Evolutionary conservation across 148 eudicot species (phyloP).

Genomic region (Talinum fruticosum): DNA sequence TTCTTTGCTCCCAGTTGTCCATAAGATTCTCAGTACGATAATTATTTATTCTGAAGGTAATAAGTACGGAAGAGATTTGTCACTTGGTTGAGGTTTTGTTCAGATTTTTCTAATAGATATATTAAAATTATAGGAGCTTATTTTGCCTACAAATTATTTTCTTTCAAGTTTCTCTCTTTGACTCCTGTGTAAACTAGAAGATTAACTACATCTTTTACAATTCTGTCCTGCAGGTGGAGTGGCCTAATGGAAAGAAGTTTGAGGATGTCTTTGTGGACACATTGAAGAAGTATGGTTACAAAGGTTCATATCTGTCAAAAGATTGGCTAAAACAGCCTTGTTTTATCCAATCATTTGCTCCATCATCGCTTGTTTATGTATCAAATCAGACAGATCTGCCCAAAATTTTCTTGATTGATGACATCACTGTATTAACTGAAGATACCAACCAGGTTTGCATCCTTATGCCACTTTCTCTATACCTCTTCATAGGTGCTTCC

Average conservation of each 20-base stretch:
- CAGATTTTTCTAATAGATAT: not conserved
- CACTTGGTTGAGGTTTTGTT: not conserved
- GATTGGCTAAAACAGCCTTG: slow-evolving; percentile 86
- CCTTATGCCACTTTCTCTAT: not conserved
- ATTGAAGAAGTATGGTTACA: slow-evolving; percentile 77
- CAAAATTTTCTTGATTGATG: slow-evolving; percentile 81
- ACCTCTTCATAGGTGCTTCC: not conserved
- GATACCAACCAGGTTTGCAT: slow-evolving; percentile 86
- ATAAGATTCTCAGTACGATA: not conserved
- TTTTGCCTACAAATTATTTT: not conserved
- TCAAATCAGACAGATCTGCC: slow-evolving; percentile 84
- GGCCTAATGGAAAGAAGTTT: slow-evolving; percentile 76
- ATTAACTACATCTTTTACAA: not conserved
- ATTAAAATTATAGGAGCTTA: not conserved
- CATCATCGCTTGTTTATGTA: slow-evolving; percentile 69
- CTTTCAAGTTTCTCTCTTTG: not conserved
- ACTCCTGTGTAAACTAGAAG: not conserved
- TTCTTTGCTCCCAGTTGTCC: no score
- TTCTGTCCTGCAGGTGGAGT: slow-evolving; percentile 61
- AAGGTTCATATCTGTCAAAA: slow-evolving; percentile 80
- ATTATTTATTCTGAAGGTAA: not conserved
- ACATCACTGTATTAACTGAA: slow-evolving; percentile 56
- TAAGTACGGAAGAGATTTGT: not conserved
- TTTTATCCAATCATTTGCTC: slow-evolving; percentile 97
- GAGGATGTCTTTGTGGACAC: slow-evolving; percentile 83